A percentile compares a stretch with the other conserved stretches of the same genome.
phyloP scores from a whole-genome alignment of 2,329 filamentous ascomycete species.

The Monosporascus sp. region DNA sequence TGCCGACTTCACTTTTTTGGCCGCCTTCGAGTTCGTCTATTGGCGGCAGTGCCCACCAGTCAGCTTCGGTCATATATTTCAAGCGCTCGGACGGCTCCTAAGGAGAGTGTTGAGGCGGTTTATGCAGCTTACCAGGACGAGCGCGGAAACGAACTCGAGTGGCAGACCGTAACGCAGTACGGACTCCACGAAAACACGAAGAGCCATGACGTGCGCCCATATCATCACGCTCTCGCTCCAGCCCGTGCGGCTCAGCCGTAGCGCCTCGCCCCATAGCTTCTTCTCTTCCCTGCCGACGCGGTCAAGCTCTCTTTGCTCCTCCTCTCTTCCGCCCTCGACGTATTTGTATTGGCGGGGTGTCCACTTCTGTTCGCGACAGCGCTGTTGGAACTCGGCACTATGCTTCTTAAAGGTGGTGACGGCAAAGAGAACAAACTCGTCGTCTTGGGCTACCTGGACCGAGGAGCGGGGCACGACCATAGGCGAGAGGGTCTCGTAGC shows the following conservation, averaged over 20 bases:
- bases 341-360: constrained; percentile 92
- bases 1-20: constrained; percentile 71
- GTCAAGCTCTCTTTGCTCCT: constrained; percentile 82
- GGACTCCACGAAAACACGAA: constrained; percentile 95
- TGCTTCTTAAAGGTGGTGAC: constrained; percentile 94
- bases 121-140: constrained; percentile 66
- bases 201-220: constrained; percentile 85
- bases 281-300: constrained; percentile 77
- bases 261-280: constrained; percentile 87
- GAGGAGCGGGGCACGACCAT: constrained; percentile 95
- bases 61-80: not conserved
- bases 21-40: constrained; percentile 76
- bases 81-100: not conserved
- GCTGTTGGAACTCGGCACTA: constrained; percentile 80
- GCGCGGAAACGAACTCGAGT: constrained; percentile 77
- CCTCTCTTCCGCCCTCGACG: constrained; percentile 81
- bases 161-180: constrained; percentile 94
- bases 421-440: constrained; percentile 83
- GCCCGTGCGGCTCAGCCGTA: constrained; percentile 81
- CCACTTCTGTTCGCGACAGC: constrained; percentile 90
- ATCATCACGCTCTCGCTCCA: constrained; percentile 97
- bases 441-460: constrained; percentile 72
- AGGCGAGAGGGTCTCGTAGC: constrained; percentile 80
- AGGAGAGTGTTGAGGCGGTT: not conserved
- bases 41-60: not conserved